phyloP scores from a whole-genome alignment of 2,329 filamentous ascomycete species.

The Aspergillus fructus region DNA sequence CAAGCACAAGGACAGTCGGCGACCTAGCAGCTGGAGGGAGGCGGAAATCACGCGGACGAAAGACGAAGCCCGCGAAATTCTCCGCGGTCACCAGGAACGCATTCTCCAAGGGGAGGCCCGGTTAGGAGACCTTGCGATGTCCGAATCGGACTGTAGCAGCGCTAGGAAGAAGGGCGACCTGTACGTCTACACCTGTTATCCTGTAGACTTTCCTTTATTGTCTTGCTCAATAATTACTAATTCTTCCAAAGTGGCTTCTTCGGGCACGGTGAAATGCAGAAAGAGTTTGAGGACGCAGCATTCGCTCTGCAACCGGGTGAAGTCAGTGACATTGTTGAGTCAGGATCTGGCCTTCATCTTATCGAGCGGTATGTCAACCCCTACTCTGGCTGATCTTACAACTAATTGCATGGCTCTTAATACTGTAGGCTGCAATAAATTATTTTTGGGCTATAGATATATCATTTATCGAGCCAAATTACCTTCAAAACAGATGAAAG shows the following conservation, averaged over 20 bases:
- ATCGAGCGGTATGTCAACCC: slow-evolving; percentile 74
- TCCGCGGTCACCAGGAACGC: slow-evolving; percentile 70
- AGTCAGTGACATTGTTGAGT: slow-evolving; percentile 84
- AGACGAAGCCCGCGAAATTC: slow-evolving; percentile 78
- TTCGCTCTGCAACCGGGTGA: slow-evolving; percentile 86
- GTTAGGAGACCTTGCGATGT: slow-evolving; percentile 80
- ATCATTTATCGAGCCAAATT: too few species aligned
- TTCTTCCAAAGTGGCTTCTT: slow-evolving; percentile 70
- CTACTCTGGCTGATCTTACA: neutral
- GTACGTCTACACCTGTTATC: slow-evolving; percentile 45
- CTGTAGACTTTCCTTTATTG: neutral
- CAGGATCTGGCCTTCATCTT: slow-evolving; percentile 89
- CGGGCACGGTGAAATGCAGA: slow-evolving; percentile 93
- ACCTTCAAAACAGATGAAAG: too few species aligned
- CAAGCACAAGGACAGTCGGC: slow-evolving; percentile 85
- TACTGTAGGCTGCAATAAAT: slow-evolving; percentile 25
- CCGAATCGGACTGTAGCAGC: slow-evolving; percentile 93
- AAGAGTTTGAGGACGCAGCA: slow-evolving; percentile 94
- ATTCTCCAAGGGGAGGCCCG: slow-evolving; percentile 69
- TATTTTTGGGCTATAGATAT: too few species aligned
- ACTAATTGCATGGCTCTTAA: slow-evolving; percentile 3
- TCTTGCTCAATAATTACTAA: slow-evolving; percentile 15
- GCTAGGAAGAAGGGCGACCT: slow-evolving; percentile 91
- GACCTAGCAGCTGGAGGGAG: slow-evolving; percentile 92
- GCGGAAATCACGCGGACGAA: slow-evolving; percentile 83